phyloP scores from a whole-genome alignment of 768 basidiomycete species.

The Boletus bicolor region DNA sequence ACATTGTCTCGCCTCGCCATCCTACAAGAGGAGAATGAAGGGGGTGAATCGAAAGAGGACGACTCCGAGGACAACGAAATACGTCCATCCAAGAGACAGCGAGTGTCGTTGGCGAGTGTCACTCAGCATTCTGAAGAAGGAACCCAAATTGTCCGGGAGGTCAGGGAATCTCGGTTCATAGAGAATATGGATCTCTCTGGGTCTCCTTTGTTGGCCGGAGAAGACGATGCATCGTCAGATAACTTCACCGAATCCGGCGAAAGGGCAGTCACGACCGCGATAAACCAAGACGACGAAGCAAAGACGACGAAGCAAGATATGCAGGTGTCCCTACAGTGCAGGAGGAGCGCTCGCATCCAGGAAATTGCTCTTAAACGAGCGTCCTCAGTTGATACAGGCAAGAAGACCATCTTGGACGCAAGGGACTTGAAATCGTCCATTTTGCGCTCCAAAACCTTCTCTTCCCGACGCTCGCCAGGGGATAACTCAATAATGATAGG shows the following conservation, averaged over 20 bases:
- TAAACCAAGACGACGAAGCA: not conserved
- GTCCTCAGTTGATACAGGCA: constrained; percentile 1
- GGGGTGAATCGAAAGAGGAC: constrained; percentile 9
- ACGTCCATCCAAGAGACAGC: constrained; percentile 24
- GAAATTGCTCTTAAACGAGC: constrained; percentile 13
- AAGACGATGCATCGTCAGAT: not conserved
- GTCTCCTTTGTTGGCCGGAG: constrained; percentile 18
- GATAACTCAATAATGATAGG: not conserved
- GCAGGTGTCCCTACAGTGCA: constrained; percentile 7
- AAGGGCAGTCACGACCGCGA: not conserved
- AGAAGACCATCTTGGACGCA: not conserved
- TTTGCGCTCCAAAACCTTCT: constrained; percentile 10
- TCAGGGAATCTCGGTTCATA: constrained; percentile 18
- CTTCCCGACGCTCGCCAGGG: not conserved
- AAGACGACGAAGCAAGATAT: not conserved
- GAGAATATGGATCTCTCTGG: constrained; percentile 28
- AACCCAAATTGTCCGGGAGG: not conserved
- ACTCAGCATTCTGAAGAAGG: not conserved
- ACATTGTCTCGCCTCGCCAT: constrained; percentile 17
- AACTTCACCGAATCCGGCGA: not conserved
- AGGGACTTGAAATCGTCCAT: constrained; percentile 7
- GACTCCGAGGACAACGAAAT: constrained; percentile 2
- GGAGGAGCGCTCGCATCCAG: constrained; percentile 26
- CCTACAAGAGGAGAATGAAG: constrained; percentile 30
- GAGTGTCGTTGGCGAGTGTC: constrained; percentile 1